Percentiles rank a stretch among this genome's conserved stretches.
Conservation (phyloP, 1,284 basidiomycete genomes). For the Cutaneotrichosporon mucoides region DNA sequence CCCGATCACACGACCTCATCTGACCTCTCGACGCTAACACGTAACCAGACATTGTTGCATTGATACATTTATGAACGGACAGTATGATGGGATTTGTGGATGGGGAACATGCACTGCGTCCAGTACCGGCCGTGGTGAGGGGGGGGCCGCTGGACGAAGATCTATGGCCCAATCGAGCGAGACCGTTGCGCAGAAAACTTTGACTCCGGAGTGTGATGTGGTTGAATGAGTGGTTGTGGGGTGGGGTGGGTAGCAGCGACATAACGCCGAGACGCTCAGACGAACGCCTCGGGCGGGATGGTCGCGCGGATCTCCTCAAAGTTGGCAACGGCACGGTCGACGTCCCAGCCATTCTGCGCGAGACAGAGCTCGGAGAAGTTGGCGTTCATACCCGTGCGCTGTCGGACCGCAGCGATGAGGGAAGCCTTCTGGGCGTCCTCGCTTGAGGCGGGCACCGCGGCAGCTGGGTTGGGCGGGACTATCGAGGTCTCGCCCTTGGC, state of each 20-base stretch:
- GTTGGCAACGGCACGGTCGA: constrained; percentile 68
- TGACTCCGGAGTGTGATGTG: too few relatives aligned
- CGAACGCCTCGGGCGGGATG: constrained; percentile 38
- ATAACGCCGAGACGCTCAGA: neutral
- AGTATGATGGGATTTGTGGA: neutral
- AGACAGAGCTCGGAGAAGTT: constrained; percentile 76
- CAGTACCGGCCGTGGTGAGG: neutral
- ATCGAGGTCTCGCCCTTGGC: constrained; percentile 43
- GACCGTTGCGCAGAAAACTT: too few relatives aligned
- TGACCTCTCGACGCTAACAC: neutral
- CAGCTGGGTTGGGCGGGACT: constrained; percentile 16
- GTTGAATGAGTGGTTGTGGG: neutral
- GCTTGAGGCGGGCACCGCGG: neutral
- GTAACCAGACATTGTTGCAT: neutral
- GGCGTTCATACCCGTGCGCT: constrained; percentile 68
- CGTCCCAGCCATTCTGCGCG: constrained; percentile 72
- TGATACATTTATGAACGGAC: constrained; percentile 1
- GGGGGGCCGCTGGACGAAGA: neutral
- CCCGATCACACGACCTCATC: too few relatives aligned
- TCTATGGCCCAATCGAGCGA: too few relatives aligned
- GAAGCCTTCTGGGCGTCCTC: constrained; percentile 16
- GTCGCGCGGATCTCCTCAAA: constrained; percentile 59
- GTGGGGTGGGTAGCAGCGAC: neutral
- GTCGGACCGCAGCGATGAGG: constrained; percentile 59
- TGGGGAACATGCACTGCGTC: neutral